These are phyloP conservation scores for Fusarium penzigii DNA, from an alignment of 2,329 filamentous ascomycete genomes.

Conservation along the genomic window DNA sequence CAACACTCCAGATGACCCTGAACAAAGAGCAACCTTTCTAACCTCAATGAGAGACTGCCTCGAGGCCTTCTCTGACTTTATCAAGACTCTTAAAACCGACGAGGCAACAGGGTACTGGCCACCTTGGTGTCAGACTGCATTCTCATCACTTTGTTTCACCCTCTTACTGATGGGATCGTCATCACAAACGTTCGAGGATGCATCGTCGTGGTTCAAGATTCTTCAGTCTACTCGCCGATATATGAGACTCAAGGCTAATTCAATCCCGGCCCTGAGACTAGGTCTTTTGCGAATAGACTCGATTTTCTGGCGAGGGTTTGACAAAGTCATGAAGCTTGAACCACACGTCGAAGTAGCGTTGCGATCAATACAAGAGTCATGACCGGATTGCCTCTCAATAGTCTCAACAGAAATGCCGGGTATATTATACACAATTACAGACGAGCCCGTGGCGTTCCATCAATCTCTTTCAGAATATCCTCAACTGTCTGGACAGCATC, in stretches of 20 bases:
- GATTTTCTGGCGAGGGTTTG: slow-evolving; percentile 23
- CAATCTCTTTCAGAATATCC: slow-evolving; percentile 25
- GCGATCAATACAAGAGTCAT: neutral
- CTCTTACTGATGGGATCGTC: slow-evolving; percentile 13
- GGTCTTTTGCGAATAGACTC: slow-evolving; percentile 22
- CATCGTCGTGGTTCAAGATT: slow-evolving; percentile 11
- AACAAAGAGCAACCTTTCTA: neutral
- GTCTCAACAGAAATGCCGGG: too few relatives aligned
- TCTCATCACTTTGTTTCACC: slow-evolving; percentile 20
- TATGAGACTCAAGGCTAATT: slow-evolving; percentile 17
- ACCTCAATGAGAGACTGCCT: neutral
- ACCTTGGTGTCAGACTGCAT: slow-evolving; percentile 16
- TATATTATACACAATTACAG: neutral
- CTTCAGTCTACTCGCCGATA: slow-evolving; percentile 14
- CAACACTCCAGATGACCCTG: neutral
- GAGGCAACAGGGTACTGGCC: slow-evolving; percentile 16
- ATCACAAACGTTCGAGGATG: slow-evolving; percentile 6
- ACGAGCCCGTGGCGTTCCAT: neutral
- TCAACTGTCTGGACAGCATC: slow-evolving; percentile 36
- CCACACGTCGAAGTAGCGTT: slow-evolving; percentile 16
- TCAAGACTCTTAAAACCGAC: slow-evolving; percentile 11
- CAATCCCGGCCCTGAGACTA: slow-evolving; percentile 17
- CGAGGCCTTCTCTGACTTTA: neutral
- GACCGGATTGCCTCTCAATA: neutral
- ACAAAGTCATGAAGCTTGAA: slow-evolving; percentile 17